Percentiles rank a stretch among this genome's conserved stretches.
These are phyloP conservation scores for Paecilomyces sp. DNA, from an alignment of 2,329 filamentous ascomycete genomes.

Conservation along the genomic window DNA sequence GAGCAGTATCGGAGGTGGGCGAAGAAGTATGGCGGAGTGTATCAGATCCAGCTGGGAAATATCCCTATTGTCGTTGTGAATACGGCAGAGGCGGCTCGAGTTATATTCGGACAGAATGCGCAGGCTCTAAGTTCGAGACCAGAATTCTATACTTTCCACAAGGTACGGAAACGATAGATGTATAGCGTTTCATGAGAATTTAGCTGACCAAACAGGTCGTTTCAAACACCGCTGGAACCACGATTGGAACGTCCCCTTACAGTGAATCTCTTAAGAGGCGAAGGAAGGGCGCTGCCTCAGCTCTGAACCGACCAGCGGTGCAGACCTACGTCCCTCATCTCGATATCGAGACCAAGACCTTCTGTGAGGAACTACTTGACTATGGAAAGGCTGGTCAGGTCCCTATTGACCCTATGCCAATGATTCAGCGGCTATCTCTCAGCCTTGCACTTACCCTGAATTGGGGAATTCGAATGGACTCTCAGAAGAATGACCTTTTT, in stretches of 20 bases:
- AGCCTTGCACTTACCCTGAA: conserved; percentile 59
- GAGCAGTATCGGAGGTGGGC: conserved; percentile 53
- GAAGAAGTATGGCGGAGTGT: conserved; percentile 44
- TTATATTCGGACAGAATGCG: conserved; percentile 46
- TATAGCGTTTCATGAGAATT: neutral
- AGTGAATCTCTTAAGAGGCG: conserved; percentile 58
- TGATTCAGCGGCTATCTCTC: conserved; percentile 58
- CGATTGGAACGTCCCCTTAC: conserved; percentile 61
- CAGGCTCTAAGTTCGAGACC: conserved; percentile 50
- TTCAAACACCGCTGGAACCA: conserved; percentile 59
- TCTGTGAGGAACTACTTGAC: conserved; percentile 53
- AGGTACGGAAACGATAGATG: conserved; percentile 29
- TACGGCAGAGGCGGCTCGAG: conserved; percentile 44
- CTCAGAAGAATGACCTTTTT: conserved; percentile 54
- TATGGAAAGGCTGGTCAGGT: conserved; percentile 50
- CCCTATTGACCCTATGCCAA: conserved; percentile 58
- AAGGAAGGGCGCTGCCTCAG: conserved; percentile 58
- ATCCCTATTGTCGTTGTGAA: conserved; percentile 52
- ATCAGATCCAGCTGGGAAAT: conserved; percentile 53
- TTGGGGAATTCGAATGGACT: conserved; percentile 57
- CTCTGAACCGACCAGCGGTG: conserved; percentile 58
- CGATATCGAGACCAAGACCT: conserved; percentile 56
- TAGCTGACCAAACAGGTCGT: conserved; percentile 42
- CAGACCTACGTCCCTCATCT: conserved; percentile 56
- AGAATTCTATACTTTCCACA: conserved; percentile 55